phyloP scores from a whole-genome alignment of 1,284 basidiomycete species.

The Apiotrichum porosum region DNA sequence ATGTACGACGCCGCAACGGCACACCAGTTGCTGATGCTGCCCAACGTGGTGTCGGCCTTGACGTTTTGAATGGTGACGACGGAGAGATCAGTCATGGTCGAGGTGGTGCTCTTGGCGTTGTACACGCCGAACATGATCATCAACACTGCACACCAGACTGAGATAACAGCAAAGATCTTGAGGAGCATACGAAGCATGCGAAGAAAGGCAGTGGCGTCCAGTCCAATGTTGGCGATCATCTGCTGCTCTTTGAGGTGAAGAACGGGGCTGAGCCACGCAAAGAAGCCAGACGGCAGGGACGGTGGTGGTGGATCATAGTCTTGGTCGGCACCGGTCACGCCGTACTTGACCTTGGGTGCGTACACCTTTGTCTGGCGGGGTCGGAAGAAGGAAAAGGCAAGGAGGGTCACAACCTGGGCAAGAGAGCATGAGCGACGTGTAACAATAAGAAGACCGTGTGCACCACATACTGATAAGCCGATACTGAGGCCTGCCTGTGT shows the following conservation, averaged over 20 bases:
- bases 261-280: slow-evolving; percentile 86
- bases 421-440: neutral
- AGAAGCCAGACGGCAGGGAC: slow-evolving; percentile 70
- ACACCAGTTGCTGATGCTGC: slow-evolving; percentile 57
- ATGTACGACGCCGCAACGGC: slow-evolving; percentile 71
- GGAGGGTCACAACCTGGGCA: slow-evolving; percentile 59
- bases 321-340: slow-evolving; percentile 24
- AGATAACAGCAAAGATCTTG: slow-evolving; percentile 59
- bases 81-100: slow-evolving; percentile 56
- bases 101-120: slow-evolving; percentile 61
- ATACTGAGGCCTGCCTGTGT: slow-evolving; percentile 73
- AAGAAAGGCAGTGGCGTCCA: slow-evolving; percentile 89
- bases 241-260: slow-evolving; percentile 78
- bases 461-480: slow-evolving; percentile 60
- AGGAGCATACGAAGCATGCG: slow-evolving; percentile 86
- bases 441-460: neutral
- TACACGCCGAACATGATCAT: slow-evolving; percentile 61
- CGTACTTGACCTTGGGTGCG: slow-evolving; percentile 50
- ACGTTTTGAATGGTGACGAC: slow-evolving; percentile 77
- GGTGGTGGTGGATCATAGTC: slow-evolving; percentile 46
- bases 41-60: slow-evolving; percentile 28
- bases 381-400: slow-evolving; percentile 70
- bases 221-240: slow-evolving; percentile 81
- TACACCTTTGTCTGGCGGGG: slow-evolving; percentile 63
- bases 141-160: slow-evolving; percentile 63